Evolutionary conservation across 768 basidiomycete species (phyloP).

Genomic region (Lactarius sp.): DNA sequence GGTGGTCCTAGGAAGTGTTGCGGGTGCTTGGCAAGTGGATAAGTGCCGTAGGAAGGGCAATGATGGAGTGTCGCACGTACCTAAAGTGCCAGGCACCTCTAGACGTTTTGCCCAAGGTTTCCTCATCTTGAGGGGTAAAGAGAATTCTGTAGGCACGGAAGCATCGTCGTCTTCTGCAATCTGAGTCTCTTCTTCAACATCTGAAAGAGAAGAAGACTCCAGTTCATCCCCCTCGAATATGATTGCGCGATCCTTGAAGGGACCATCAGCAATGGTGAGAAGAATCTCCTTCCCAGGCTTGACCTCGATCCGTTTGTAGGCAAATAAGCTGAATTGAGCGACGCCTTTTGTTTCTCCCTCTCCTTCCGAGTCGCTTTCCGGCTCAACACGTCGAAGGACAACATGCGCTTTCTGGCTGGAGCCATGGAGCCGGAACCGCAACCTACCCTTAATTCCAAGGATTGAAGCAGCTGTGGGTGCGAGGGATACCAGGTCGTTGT

Average conservation of each 20-base stretch:
- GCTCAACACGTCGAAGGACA: conserved; percentile 56
- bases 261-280: conserved; percentile 51
- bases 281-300: conserved; percentile 69
- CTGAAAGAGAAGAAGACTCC: conserved; percentile 31
- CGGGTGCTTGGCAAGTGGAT: conserved; percentile 8
- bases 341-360: conserved; percentile 37
- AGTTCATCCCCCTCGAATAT: conserved; percentile 51
- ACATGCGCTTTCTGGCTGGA: conserved; percentile 65
- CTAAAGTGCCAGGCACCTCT: conserved; percentile 31
- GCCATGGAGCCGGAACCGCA: conserved; percentile 65
- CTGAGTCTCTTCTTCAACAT: conserved; percentile 40
- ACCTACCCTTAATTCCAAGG: conserved; percentile 54
- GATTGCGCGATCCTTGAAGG: conserved; percentile 52
- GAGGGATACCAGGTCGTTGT: conserved; percentile 15
- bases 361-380: conserved; percentile 42
- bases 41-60: conserved; percentile 1
- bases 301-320: conserved; percentile 64
- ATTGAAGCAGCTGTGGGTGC: conserved; percentile 44
- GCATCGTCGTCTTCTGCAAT: conserved; percentile 40
- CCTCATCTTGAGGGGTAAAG: conserved; percentile 61
- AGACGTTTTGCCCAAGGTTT: conserved; percentile 51
- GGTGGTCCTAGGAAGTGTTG: background rate
- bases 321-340: conserved; percentile 59
- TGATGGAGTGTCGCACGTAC: conserved; percentile 4
- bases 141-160: conserved; percentile 31